phyloP scores from a whole-genome alignment of 2,329 filamentous ascomycete species.

The Penicillium paneum region DNA sequence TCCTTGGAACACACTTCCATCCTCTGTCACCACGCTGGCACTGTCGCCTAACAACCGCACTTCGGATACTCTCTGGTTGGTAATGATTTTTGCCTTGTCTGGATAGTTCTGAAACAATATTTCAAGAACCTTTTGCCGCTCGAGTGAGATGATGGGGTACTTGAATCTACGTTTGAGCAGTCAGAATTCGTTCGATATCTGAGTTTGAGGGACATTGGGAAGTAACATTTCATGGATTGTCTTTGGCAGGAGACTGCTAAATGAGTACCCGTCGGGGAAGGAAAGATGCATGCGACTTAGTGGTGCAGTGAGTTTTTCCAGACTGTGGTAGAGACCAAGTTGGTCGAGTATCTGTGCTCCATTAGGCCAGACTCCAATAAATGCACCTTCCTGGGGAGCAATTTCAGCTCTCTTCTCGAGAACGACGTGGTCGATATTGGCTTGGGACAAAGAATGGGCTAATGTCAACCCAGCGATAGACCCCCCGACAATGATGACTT shows the following conservation, averaged over 20 bases:
- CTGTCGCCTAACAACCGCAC: background rate
- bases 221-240: background rate
- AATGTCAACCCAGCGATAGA: constrained; percentile 11
- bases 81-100: background rate
- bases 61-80: background rate
- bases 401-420: constrained; percentile 5
- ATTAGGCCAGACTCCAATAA: constrained; percentile 2
- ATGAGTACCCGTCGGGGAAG: constrained; percentile 1
- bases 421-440: constrained; percentile 5
- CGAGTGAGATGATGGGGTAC: background rate
- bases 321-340: background rate
- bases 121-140: constrained; percentile 1
- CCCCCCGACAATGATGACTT: constrained; percentile 13
- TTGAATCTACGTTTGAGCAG: background rate
- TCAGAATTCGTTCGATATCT: background rate
- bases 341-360: constrained; percentile 6
- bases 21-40: background rate
- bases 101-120: background rate
- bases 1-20: background rate
- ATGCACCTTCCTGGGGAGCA: constrained; percentile 7
- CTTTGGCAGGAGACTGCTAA: background rate
- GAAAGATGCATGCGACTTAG: background rate
- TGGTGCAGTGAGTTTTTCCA: background rate
- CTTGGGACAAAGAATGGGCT: constrained; percentile 3
- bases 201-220: background rate